Base-by-base conservation (phyloP, 441 rosid genomes). In the Gossypium davidsonii region DNA sequence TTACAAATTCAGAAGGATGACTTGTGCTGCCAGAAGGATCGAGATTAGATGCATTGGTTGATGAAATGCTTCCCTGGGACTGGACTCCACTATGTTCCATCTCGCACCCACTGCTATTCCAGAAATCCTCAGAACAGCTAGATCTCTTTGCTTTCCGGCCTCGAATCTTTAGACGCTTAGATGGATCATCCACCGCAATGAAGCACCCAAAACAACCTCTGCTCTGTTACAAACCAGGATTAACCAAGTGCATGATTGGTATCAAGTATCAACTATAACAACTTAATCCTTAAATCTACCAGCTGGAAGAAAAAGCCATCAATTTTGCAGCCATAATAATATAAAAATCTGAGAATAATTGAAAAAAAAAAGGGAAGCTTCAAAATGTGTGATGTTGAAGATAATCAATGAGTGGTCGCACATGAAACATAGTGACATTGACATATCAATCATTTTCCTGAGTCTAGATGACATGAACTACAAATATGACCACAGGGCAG, bases 121-220 rank as follows among this genome's bases (percentile, higher is more conserved):
- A 90, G 56, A 82, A 85, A 23, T 81, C 81, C 26, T 87, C 94
- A 5, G 82, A 75, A 25, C 74, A 68, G 73, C 78, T 85, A 52
- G 81, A 72, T 74, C 78, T 81, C 79, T 79, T 83, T 7, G 63
- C 76, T 49, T 75, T 60, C 69, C 14, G 77, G 71, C 80, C 87
- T 81, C 76, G 85, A 71, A 73, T 77, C 76, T 80, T 80, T 73
- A 78, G 66, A 56, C 88, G 80, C 73, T 86, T 88, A 51, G 92
- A 78, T 8, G 86, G 85, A 73, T 82, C 85, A 79, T 85, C 86
- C 72, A 78, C 85, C 25, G 83, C 74, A 31, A 76, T 71, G 77
- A 79, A 83, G 87, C 91, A 82, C 79, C 92, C 89, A 83, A 89
- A 86, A 87, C 96, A 90, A 83, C 93, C 89, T 90, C 98, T 88